These are phyloP conservation scores for Exophiala sp. DNA, from an alignment of 2,329 filamentous ascomycete species.

Conservation along the genomic window DNA sequence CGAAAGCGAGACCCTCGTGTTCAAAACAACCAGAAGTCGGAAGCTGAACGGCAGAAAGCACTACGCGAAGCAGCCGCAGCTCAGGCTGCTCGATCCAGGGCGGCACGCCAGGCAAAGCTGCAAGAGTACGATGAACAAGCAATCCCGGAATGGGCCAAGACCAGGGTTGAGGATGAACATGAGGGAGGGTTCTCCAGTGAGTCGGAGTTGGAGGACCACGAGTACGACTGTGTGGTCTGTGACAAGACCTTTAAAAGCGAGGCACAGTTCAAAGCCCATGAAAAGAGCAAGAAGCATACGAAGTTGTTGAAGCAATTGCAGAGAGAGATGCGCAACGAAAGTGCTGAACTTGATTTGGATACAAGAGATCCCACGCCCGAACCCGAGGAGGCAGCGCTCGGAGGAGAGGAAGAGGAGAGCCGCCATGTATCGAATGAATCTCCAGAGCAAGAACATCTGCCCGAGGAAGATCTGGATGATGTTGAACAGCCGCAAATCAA, in stretches of 20 bases:
- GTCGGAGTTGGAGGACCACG: slow-evolving; percentile 46
- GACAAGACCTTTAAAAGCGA: slow-evolving; percentile 75
- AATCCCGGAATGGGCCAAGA: slow-evolving; percentile 68
- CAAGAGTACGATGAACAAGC: slow-evolving; percentile 42
- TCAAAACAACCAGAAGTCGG: slow-evolving; percentile 66
- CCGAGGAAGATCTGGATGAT: slow-evolving; percentile 23
- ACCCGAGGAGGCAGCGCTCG: slow-evolving; percentile 12
- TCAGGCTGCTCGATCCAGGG: slow-evolving; percentile 76
- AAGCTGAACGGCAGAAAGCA: slow-evolving; percentile 71
- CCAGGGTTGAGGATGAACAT: slow-evolving; percentile 44
- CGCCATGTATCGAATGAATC: not conserved
- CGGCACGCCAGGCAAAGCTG: slow-evolving; percentile 65
- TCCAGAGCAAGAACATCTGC: not conserved
- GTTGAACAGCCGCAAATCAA: slow-evolving; percentile 1
- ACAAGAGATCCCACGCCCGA: slow-evolving; percentile 3
- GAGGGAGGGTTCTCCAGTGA: slow-evolving; percentile 44
- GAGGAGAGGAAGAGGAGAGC: slow-evolving; percentile 14
- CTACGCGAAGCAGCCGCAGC: slow-evolving; percentile 72
- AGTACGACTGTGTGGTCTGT: slow-evolving; percentile 59
- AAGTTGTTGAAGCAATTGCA: slow-evolving; percentile 77
- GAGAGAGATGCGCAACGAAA: slow-evolving; percentile 76
- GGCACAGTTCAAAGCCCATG: slow-evolving; percentile 83
- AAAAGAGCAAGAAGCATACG: slow-evolving; percentile 92
- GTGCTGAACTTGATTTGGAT: slow-evolving; percentile 44
- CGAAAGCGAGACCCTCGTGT: slow-evolving; percentile 88